A percentile compares a stretch with the other conserved stretches of the same genome.
These are phyloP conservation scores for Aureobasidium sp. DNA, from an alignment of 2,329 filamentous ascomycete genomes.

Conservation along the genomic window DNA sequence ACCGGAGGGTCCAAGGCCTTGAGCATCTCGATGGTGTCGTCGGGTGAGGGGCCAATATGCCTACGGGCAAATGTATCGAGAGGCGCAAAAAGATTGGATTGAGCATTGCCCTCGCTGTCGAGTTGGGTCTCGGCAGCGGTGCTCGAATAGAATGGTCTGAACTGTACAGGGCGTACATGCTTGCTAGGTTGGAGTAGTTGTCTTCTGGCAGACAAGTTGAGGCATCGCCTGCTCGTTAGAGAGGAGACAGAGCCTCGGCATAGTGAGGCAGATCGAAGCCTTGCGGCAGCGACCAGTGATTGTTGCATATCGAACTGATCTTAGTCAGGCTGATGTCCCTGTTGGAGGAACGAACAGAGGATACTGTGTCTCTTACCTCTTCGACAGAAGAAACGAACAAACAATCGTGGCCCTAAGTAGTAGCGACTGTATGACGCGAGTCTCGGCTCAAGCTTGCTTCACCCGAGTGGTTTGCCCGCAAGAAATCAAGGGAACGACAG, in stretches of 20 bases:
- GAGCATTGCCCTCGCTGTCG: constrained; percentile 13
- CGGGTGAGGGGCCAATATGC: constrained; percentile 76
- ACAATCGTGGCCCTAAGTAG: not conserved
- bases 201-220: constrained; percentile 10
- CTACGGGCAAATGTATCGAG: constrained; percentile 67
- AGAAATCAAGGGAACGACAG: not conserved
- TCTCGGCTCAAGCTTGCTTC: constrained; percentile 3
- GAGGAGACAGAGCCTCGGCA: not conserved
- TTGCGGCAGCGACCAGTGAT: constrained; percentile 11
- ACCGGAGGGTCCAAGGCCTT: constrained; percentile 68
- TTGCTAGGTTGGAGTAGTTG: not conserved
- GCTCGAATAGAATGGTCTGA: constrained; percentile 17
- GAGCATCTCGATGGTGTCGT: constrained; percentile 70
- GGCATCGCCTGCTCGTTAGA: constrained; percentile 4
- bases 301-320: constrained; percentile 2
- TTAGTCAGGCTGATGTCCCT: not conserved
- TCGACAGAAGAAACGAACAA: not conserved
- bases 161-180: not conserved
- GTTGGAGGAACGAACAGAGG: not conserved
- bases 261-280: constrained; percentile 7
- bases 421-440: constrained; percentile 1
- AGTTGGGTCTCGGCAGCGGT: constrained; percentile 5
- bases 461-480: constrained; percentile 6
- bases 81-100: constrained; percentile 30
- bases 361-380: not conserved